Base-by-base conservation (phyloP, 164 flowering plant species). In the Macadamia integrifolia region DNA sequence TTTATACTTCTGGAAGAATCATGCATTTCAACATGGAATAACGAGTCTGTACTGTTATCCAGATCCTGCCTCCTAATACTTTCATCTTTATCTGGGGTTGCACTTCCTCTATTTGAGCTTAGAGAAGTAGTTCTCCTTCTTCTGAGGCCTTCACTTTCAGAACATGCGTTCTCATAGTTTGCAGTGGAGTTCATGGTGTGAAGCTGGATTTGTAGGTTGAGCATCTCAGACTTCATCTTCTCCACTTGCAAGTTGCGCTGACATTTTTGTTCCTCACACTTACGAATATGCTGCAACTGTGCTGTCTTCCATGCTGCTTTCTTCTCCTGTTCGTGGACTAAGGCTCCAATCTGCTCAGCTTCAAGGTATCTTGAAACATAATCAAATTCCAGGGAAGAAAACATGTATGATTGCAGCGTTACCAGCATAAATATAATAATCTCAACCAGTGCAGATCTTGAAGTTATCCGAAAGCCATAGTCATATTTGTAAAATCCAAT, bases 221-320 rank as follows among this genome's bases (percentile, higher is more conserved):
- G 92, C 99, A 92, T 88, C 81, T 95, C 98, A 46, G 97, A 78
- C 75, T 95, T 92, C 85, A 95, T 90, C 78, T 95, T 95, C 80
- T 95, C 99, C 66, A 95, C 99, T 81, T 95, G 99, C 80, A 84
- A 73, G 72, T 92, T 89, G 44, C 98, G 90, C 75, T 80, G 87
- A 56, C 80, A 84, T 76, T 92, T 92, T 78, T 84, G 77, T 78
- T 95, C 97, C 75, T 91, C 97, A 57, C 86, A 73, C 66, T 88
- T 83, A 64, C 99, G 96, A 70, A 92, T 89, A 57, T 89, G 87
- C 72, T 82, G 87, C 75, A 95, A 75, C 70, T 92, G 97, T 58
- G 83, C 93, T 69, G 93, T 95, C 75, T 91, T 92, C 98, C 98
- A 89, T 32, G 96, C 87, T 74, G 98, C 95, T 80, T 84, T 86